phyloP scores from a whole-genome alignment of 306 rosid genomes.

The Luffa aegyptiaca region DNA sequence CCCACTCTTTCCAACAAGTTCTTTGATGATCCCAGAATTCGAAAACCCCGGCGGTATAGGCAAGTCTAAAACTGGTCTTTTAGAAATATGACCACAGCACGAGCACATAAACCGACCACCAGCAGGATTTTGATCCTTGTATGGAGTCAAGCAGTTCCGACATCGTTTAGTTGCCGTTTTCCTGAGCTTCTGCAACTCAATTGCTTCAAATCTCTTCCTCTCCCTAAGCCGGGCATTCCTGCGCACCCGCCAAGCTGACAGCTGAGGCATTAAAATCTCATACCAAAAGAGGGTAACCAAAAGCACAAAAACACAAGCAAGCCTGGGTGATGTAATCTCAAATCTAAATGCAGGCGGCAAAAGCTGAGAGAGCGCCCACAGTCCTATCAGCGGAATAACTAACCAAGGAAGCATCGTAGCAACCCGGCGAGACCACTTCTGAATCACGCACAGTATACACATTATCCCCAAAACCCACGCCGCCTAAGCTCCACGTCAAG shows the following conservation, averaged over 20 bases:
- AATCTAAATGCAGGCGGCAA: conserved; percentile 94
- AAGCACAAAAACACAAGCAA: conserved; percentile 90
- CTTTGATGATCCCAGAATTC: conserved; percentile 58
- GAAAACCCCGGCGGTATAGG: conserved; percentile 68
- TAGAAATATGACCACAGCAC: conserved; percentile 86
- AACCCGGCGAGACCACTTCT: conserved; percentile 99
- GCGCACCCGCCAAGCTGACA: conserved; percentile 83
- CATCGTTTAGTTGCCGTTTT: conserved; percentile 86
- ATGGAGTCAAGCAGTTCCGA: conserved; percentile 81
- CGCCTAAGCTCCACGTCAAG: conserved; percentile 46
- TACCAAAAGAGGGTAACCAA: conserved; percentile 96
- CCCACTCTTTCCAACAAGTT: conserved; percentile 78
- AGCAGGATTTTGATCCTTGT: conserved; percentile 96
- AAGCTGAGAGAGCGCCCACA: conserved; percentile 98
- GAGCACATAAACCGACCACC: conserved; percentile 98
- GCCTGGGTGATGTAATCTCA: conserved; percentile 88
- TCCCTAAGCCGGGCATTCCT: conserved; percentile 78
- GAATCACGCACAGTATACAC: conserved; percentile 99
- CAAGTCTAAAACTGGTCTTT: conserved; percentile 88
- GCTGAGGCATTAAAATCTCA: conserved; percentile 98
- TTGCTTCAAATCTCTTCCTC: conserved; percentile 80
- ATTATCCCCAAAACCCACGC: conserved; percentile 68
- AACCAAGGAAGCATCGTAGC: conserved; percentile 99
- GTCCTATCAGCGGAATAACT: conserved; percentile 86
- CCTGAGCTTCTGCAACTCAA: conserved; percentile 84